Evolutionary conservation across 805 yeast species (phyloP).

Genomic region (Suhomyces kilbournensis): DNA sequence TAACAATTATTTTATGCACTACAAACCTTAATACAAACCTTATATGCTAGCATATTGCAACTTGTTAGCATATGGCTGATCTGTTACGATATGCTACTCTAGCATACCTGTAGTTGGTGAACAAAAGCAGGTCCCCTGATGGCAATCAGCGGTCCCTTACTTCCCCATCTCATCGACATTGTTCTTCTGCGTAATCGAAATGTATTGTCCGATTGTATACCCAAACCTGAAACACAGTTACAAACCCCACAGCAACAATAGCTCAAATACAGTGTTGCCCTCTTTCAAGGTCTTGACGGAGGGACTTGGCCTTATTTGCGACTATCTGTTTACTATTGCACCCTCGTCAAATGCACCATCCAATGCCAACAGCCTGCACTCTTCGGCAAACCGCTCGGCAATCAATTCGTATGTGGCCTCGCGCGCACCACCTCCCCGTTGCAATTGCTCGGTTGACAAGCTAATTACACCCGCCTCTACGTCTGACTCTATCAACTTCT

Average conservation of each 20-base stretch:
- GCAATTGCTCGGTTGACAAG: neutral
- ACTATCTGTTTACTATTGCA: neutral
- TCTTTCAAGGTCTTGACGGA: neutral
- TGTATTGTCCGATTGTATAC: conserved; percentile 1
- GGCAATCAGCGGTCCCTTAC: neutral
- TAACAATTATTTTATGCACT: neutral
- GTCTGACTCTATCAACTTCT: neutral
- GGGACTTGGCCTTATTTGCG: neutral
- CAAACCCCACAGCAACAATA: neutral
- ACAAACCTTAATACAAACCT: neutral
- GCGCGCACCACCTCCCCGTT: neutral
- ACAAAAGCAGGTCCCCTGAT: neutral
- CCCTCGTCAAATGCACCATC: neutral
- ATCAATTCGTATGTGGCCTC: neutral
- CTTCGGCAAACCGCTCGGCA: neutral
- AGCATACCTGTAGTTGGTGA: neutral
- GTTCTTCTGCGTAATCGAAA: conserved; percentile 1
- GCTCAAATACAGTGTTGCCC: neutral
- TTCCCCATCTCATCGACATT: conserved; percentile 4
- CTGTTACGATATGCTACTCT: neutral
- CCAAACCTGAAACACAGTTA: conserved; percentile 2
- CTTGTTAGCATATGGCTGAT: neutral
- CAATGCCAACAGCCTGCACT: neutral
- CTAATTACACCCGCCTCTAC: neutral
- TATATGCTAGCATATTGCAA: neutral